Evolutionary conservation across 1,139 yeast genomes (phyloP), one percentile per base, ranked within the genome.

Genomic region (Ogataea hybrid): DNA sequence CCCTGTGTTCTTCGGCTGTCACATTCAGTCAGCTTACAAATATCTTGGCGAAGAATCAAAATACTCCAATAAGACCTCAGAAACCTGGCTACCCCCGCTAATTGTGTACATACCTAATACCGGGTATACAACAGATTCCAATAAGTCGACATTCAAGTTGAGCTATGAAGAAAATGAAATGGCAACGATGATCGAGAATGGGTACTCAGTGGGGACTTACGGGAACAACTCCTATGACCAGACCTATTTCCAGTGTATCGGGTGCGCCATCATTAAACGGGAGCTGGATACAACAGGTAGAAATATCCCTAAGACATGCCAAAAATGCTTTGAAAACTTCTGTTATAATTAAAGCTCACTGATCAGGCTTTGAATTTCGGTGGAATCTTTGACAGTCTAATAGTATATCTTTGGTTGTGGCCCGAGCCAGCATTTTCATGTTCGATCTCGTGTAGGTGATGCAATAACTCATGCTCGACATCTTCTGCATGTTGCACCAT

Each of bases 371-470:
- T 40, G 44, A 56, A 50, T 34, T 36, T 41, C 23, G 32, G 12
- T 14, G 64, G 64, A 17, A 59, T 56, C 36, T 73, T 74, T 1
- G 65, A 62, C 11, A 67, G 32, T 40, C 64, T 61, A 15, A 76
- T 63, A 4, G 70, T 43, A 66, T 44, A 35, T 38, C 55, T 50
- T 11, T 37, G 31, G 32, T 50, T 54, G 35, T 56, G 47, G 9
- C 43, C 51, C n/a, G 42, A 37, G 32, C 41, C 49, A 10, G 42
- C 37, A 31, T 42, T 48, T 41, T 78, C 81, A 59, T 88, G 96
- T 59, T 89, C 96, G 37, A 84, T 80, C 54, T 82, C 89, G 59
- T 86, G 95, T 51, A 84, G 87, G 61, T 89, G 96, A 61, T 87
- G 96, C 50, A 89, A 70, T 44, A 84, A 65, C 57, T 89, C 97